phyloP scores from a whole-genome alignment of 805 yeast species.

The Kuraishia capsulata region DNA sequence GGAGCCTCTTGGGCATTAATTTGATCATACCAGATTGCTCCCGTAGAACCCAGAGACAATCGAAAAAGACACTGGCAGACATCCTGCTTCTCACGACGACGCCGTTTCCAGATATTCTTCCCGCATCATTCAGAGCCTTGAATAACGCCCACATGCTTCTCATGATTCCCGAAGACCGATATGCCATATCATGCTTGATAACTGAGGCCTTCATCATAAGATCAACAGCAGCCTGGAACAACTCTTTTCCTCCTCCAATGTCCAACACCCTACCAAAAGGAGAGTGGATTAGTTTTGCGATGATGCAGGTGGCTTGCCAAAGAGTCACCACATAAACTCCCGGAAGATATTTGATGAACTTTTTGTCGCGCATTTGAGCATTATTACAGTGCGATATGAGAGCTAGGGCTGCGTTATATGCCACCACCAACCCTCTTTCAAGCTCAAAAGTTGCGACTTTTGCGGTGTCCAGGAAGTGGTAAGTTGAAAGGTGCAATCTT shows the following conservation, averaged over 20 bases:
- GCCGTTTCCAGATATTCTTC: slow-evolving; percentile 24
- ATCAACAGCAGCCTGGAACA: slow-evolving; percentile 58
- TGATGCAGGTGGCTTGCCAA: slow-evolving; percentile 89
- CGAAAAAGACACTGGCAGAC: slow-evolving; percentile 91
- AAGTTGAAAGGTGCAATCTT: slow-evolving; percentile 73
- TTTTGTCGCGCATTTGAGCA: slow-evolving; percentile 49
- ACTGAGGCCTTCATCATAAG: slow-evolving; percentile 75
- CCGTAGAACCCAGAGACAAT: slow-evolving; percentile 74
- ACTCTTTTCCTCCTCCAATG: slow-evolving; percentile 57
- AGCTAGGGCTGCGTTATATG: slow-evolving; percentile 73
- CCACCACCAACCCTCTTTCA: slow-evolving; percentile 62
- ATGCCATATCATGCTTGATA: slow-evolving; percentile 85
- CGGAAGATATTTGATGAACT: slow-evolving; percentile 71
- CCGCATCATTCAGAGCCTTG: slow-evolving; percentile 52
- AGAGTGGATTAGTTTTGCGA: slow-evolving; percentile 73
- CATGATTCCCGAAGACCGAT: slow-evolving; percentile 90
- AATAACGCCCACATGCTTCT: slow-evolving; percentile 88
- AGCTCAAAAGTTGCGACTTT: slow-evolving; percentile 46
- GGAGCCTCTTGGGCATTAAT: slow-evolving; percentile 26
- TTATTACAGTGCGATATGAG: slow-evolving; percentile 57
- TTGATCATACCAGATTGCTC: slow-evolving; percentile 85
- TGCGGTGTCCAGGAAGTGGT: slow-evolving; percentile 65
- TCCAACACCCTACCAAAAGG: slow-evolving; percentile 60
- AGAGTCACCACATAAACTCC: slow-evolving; percentile 71
- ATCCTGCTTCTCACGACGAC: slow-evolving; percentile 71